Evolutionary conservation across 768 basidiomycete genomes (phyloP).

Genomic region (Mycena sanguinolenta): DNA sequence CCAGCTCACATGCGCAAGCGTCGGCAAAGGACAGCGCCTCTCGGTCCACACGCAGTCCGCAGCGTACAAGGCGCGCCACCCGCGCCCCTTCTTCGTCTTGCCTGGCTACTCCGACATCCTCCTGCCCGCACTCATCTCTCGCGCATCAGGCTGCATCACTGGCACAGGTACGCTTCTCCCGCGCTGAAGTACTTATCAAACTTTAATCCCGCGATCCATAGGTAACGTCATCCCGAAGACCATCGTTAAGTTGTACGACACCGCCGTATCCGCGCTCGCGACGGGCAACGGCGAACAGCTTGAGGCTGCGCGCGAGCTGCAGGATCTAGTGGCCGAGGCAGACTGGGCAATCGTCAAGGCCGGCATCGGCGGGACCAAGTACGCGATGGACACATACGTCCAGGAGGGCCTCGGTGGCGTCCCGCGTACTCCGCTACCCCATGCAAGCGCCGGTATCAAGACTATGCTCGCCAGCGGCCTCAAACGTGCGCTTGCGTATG

Average conservation of each 20-base stretch:
- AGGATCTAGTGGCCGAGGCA: conserved; percentile 70
- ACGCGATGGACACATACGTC: conserved; percentile 39
- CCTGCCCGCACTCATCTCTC: conserved; percentile 38
- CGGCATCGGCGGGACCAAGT: conserved; percentile 38
- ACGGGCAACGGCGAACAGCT: conserved; percentile 19
- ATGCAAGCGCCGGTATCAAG: conserved; percentile 17
- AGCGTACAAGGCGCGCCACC: conserved; percentile 37
- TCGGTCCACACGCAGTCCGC: conserved; percentile 32
- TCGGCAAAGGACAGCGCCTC: conserved; percentile 38
- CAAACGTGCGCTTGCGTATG: conserved; percentile 35
- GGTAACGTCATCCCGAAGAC: conserved; percentile 40
- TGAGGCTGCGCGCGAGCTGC: conserved; percentile 63
- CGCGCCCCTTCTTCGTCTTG: conserved; percentile 35
- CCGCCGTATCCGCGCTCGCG: conserved; percentile 24
- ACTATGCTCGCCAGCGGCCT: conserved; percentile 30
- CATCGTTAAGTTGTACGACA: conserved; percentile 37
- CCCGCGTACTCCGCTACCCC: conserved; percentile 30
- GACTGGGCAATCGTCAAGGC: conserved; percentile 71
- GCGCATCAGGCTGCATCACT: conserved; percentile 36
- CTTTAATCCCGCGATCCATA: neutral
- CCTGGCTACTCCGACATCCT: conserved; percentile 39
- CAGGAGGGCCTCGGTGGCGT: conserved; percentile 35
- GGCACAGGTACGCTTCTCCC: conserved; percentile 28
- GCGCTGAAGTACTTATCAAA: neutral
- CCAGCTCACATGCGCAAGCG: conserved; percentile 38